Percentiles rank a stretch among this genome's conserved stretches.
These are phyloP conservation scores for Blastomyces gilchristii DNA, from an alignment of 2,329 filamentous ascomycete species.

Conservation along the genomic window DNA sequence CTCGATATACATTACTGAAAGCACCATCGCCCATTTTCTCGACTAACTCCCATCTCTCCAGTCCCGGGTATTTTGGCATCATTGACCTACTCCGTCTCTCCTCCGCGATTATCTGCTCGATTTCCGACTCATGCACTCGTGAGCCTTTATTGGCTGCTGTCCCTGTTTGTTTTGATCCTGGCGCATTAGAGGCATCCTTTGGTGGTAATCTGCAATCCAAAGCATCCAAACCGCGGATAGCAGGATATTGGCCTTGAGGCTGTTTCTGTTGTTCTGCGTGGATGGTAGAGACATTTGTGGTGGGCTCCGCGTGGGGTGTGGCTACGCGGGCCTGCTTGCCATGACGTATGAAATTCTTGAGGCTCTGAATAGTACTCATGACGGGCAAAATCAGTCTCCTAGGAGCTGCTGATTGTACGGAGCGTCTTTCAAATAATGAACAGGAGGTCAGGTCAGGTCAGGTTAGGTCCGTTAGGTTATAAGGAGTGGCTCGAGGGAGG, in stretches of 20 bases:
- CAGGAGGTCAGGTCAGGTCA: neutral
- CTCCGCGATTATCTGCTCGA: slow-evolving; percentile 80
- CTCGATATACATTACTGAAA: slow-evolving; percentile 97
- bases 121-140: slow-evolving; percentile 47
- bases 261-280: slow-evolving; percentile 54
- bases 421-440: neutral
- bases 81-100: slow-evolving; percentile 79
- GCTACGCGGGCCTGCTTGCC: slow-evolving; percentile 81
- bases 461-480: neutral
- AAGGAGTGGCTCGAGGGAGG: neutral
- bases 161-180: slow-evolving; percentile 43
- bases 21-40: slow-evolving; percentile 99
- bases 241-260: slow-evolving; percentile 37
- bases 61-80: slow-evolving; percentile 72
- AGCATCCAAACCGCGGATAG: slow-evolving; percentile 51
- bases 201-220: slow-evolving; percentile 46
- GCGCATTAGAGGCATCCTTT: slow-evolving; percentile 52
- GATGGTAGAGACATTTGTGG: slow-evolving; percentile 52
- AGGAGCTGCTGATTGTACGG: neutral
- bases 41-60: slow-evolving; percentile 74
- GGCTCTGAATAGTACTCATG: slow-evolving; percentile 76
- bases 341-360: slow-evolving; percentile 97
- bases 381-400: slow-evolving; percentile 7
- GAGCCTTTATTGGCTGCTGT: slow-evolving; percentile 42
- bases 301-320: slow-evolving; percentile 51